A percentile compares a stretch with the other conserved stretches of the same genome.
Evolutionary conservation across 1,139 yeast species (phyloP).

Genomic region (Candida sanyaensis): DNA sequence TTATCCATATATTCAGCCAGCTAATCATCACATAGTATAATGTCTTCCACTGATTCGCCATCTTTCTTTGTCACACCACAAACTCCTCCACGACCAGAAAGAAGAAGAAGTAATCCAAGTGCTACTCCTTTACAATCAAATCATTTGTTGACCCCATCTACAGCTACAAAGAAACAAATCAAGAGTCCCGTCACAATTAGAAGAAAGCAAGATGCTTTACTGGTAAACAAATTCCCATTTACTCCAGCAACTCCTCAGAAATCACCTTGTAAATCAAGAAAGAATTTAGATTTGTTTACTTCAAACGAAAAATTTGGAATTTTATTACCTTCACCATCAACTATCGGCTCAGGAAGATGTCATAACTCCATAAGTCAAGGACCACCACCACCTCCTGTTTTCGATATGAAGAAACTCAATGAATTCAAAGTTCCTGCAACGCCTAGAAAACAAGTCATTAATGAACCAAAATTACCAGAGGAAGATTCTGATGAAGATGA

Average conservation of each 20-base stretch:
- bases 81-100: constrained; percentile 10
- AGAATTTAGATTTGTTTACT: constrained; percentile 5
- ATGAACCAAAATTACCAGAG: constrained; percentile 21
- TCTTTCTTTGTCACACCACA: constrained; percentile 8
- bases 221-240: constrained; percentile 19
- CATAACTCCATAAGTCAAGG: not conserved
- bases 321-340: constrained; percentile 44
- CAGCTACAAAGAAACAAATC: constrained; percentile 5
- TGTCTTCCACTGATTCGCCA: constrained; percentile 5
- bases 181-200: constrained; percentile 3
- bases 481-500: constrained; percentile 36
- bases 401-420: constrained; percentile 9
- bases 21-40: not conserved
- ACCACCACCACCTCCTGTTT: constrained; percentile 8
- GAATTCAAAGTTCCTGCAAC: constrained; percentile 25
- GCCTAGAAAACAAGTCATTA: constrained; percentile 37
- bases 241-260: constrained; percentile 44
- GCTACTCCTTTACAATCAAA: constrained; percentile 6
- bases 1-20: not conserved
- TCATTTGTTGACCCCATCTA: constrained; percentile 10
- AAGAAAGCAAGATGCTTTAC: constrained; percentile 3
- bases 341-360: constrained; percentile 40
- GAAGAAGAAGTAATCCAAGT: constrained; percentile 1
- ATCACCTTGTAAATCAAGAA: constrained; percentile 22
- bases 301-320: constrained; percentile 23